Percentiles rank a stretch among this genome's conserved stretches.
These are phyloP conservation scores for Cercospora sesami DNA, from an alignment of 2,329 filamentous ascomycete genomes.

Conservation along the genomic window DNA sequence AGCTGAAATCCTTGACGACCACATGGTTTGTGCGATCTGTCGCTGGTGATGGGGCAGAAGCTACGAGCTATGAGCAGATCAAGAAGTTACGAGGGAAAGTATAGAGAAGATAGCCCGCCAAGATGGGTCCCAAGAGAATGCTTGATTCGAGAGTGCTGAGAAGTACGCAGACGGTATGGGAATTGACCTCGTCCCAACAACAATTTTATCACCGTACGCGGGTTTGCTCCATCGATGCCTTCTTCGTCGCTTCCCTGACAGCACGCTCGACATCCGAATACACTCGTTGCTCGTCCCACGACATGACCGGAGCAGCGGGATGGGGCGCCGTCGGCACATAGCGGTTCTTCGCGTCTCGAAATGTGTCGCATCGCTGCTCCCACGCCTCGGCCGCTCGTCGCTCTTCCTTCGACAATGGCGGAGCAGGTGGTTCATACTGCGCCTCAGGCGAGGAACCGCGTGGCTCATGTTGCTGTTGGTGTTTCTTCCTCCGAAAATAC, in stretches of 20 bases:
- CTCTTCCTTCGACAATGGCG: background rate
- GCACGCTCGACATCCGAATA: constrained; percentile 44
- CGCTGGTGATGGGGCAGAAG: background rate
- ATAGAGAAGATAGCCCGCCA: background rate
- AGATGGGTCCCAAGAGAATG: background rate
- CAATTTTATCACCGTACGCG: background rate
- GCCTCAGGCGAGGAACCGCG: background rate
- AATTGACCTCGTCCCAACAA: background rate
- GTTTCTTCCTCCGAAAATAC: background rate
- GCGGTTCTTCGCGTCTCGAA: constrained; percentile 8
- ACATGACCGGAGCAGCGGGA: background rate
- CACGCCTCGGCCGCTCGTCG: background rate
- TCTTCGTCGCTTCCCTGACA: constrained; percentile 42
- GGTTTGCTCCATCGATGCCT: background rate
- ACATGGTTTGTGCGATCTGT: background rate
- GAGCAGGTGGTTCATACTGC: background rate
- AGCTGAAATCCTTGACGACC: background rate
- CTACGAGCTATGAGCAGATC: background rate
- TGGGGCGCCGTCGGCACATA: background rate
- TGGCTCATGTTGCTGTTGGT: background rate
- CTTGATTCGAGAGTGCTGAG: background rate
- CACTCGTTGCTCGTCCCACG: background rate
- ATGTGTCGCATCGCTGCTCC: constrained; percentile 1
- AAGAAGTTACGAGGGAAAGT: background rate
- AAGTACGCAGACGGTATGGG: background rate